Evolutionary conservation across 768 basidiomycete species (phyloP), one percentile per base, ranked within the genome.

Genomic region (Phanerochaete carnosa): DNA sequence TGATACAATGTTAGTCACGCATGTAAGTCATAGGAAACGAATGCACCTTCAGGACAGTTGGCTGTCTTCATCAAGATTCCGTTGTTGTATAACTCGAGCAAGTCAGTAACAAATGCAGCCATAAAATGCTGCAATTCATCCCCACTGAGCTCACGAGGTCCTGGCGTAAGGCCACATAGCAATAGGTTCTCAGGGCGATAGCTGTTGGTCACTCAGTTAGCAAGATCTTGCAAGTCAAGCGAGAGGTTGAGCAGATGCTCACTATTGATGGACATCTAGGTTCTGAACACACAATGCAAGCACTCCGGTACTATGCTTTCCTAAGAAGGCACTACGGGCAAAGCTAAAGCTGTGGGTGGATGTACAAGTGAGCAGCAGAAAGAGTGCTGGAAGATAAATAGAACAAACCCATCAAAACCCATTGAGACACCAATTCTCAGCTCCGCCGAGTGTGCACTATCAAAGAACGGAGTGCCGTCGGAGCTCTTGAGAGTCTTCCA

Each of bases 101-200:
- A 53, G 22, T 70, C 67, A 33, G 64, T 59, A 2, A 67, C 66
- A n/a, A 63, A 37, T 1, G 45, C 37, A 16, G 39, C 29, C 22
- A 67, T 55, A 39, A 58, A 65, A 16, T 50, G 35, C 35, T 68
- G 66, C 29, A 64, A 45, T 30, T 67, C 57, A 13, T 64, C 64
- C 1, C 51, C 47, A 3, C 56, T 61, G 1, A 62, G 61, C 43
- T 70, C 66, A 11, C 54, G 49, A 12, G 67, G 66, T 11, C 65
- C 67, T 7, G 65, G 66, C 0, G 60, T 65, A 6, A 68, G 39
- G 11, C 52, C 47, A 8, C 45, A 50, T 0, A 68, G 25, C 1
- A 65, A 25, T 1, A 69, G 35, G 51, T 67, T 65, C 2, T 55
- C 32, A 0, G 58, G 1, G 26, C 57, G 46, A 26, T 65, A 62